Evolutionary conservation across 2,329 filamentous ascomycete species (phyloP), one percentile per base, ranked within the genome.

Genomic region (Akanthomyces uredinophilus): DNA sequence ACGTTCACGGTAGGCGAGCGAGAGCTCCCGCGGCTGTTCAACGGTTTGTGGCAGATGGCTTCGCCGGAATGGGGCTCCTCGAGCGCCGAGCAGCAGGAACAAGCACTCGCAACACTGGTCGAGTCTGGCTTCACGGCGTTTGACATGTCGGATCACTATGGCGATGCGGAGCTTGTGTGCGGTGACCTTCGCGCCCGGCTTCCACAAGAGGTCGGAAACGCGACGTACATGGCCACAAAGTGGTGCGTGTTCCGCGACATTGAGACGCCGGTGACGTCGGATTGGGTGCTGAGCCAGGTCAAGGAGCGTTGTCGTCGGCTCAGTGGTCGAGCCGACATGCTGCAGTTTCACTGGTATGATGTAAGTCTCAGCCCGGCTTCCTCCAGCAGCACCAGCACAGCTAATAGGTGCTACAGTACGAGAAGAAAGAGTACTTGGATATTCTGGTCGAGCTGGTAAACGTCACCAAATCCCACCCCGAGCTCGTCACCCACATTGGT

Each of bases 71-170:
- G 70, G 71, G 71, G 72, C 10, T 64, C 65, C 27, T 64, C 64
- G 6, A 60, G 56, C 24, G 53, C 63, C 8, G 54, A 56, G 41
- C 64, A 64, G 46, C 67, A 68, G 54, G 50, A 67, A 22, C 51
- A 54, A 20, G 63, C 64, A n/a, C 64, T 69, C 24, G 39, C 59
- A 14, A 37, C 63, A 13, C 65, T 68, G 24, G 58, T 66, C 13
- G 58, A 65, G 35, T 35, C 59, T n/a, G 67, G 67, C 1, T 63
- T 69, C 16, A 61, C 60, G 5, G 73, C 71, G 1, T 77, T 75
- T 67, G 80, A 83, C 65, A 83, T 83, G 81, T 80, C 81, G 5
- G 81, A 83, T 68, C 81, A 83, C 65, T 83, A 83, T 64, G 65
- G 80, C 7, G 80, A 82, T 65, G 79, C 77, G 24, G 80, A 83